Base-by-base conservation (phyloP, 441 rosid genomes). In the Theobroma grandiflorum region DNA sequence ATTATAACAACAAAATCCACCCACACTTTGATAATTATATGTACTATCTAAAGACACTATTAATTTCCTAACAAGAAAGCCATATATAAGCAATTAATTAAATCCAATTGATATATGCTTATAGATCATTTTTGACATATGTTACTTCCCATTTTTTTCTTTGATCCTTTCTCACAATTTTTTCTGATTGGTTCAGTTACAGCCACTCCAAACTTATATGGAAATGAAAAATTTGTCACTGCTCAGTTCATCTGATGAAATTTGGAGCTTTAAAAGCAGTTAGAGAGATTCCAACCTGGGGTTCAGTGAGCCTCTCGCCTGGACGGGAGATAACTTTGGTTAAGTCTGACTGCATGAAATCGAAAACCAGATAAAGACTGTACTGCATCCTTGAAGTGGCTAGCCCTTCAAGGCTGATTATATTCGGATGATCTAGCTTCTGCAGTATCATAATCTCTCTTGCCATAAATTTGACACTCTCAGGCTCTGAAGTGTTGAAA, bases 361-460 rank as follows among this genome's bases (percentile, higher is more conserved):
- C 95, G 20, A 95, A 92, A 8, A 95, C 99, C 31, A 94, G 91
- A 79, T 95, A 95, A 75, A 95, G 91, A 73, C 98, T 95, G 76
- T 92, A 94, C 81, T 94, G 94, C 94, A 95, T 90, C 85, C 99
- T 91, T 38, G 98, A 94, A 5, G 96, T 92, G 66, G 97, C 99
- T 35, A 92, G 50, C 63, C 99, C 99, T 89, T 90, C 93, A 43
- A 95, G 94, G 74, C 88, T 92, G 88, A 95, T 94, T 16, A 95
- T 80, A 71, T 91, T 95, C 7, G 98, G 97, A 63, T 94, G 99
- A 45, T 95, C 90, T 52, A 95, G 89, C 72, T 91, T 89, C 82
- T 88, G 98, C 65, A 93, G 79, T 6, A 89, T 85, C 83, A 64
- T 87, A 77, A 91, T 95, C 87, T 95, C 98, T 73, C 99, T 92